A percentile compares a stretch with the other conserved stretches of the same genome.
Conservation (phyloP, 129 eudicot species). For the Calendula officinalis region DNA sequence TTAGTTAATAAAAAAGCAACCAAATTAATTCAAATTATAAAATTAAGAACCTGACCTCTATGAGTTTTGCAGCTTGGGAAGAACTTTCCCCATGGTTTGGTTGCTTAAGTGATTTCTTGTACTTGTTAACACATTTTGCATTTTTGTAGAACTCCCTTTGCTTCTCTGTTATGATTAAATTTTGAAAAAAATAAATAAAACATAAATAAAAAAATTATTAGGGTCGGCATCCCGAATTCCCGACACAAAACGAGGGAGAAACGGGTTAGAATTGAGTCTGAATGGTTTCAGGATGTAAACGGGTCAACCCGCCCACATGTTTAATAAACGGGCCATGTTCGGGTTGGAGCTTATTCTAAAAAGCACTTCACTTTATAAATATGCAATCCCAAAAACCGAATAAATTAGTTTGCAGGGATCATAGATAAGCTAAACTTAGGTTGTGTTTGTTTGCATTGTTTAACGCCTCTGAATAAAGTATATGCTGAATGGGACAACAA, state of each 20-base stretch:
- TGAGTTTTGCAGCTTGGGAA: conserved; percentile 25
- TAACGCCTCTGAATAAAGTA: too few species aligned
- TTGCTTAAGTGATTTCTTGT: conserved; percentile 60
- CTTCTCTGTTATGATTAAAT: conserved; percentile 50
- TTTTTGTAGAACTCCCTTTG: conserved; percentile 61
- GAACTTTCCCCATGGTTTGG: conserved; percentile 35
- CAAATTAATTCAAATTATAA: conserved; percentile 4
- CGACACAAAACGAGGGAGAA: neutral
- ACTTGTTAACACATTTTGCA: conserved; percentile 73
- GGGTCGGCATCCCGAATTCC: too few species aligned
- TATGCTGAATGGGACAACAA: too few species aligned
- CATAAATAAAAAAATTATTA: neutral
- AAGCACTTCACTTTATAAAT: neutral
- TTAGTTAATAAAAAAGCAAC: neutral
- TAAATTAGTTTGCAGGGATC: neutral
- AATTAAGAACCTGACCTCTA: conserved; percentile 39
- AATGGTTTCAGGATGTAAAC: too few species aligned
- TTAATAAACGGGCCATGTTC: too few species aligned
- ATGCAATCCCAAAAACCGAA: neutral
- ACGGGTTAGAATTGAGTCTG: neutral
- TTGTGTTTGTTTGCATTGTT: too few species aligned
- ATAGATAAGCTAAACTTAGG: neutral
- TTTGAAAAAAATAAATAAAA: neutral
- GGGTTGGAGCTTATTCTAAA: too few species aligned
- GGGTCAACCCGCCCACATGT: too few species aligned